Percentiles rank a stretch among this genome's conserved stretches.
These are phyloP conservation scores for Madurella fahalii DNA, from an alignment of 2,329 filamentous ascomycete species.

Conservation along the genomic window DNA sequence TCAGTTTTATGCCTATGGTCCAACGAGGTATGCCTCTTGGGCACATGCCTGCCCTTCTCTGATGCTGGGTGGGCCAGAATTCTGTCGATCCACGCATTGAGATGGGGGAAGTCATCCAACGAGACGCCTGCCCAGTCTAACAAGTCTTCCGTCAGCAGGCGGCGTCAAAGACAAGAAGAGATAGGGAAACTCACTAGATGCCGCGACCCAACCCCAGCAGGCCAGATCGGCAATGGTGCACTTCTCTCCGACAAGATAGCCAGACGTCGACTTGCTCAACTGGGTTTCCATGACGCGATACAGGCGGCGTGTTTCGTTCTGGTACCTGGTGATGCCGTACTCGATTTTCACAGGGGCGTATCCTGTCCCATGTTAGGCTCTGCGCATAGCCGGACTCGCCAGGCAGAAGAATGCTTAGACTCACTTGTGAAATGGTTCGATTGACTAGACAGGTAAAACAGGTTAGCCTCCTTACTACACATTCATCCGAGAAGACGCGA, in stretches of 20 bases:
- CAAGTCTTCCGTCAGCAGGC: not conserved
- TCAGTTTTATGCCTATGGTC: conserved; percentile 34
- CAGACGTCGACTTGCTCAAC: conserved; percentile 53
- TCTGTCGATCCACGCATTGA: conserved; percentile 73
- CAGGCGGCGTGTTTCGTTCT: conserved; percentile 77
- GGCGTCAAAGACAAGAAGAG: not conserved
- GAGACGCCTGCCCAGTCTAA: conserved; percentile 25
- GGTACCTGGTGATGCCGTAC: conserved; percentile 78
- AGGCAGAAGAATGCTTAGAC: conserved; percentile 18
- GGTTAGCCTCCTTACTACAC: conserved; percentile 2
- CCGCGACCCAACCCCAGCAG: conserved; percentile 72
- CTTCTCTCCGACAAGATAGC: conserved; percentile 63
- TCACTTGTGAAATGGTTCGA: conserved; percentile 74
- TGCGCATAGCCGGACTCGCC: not conserved
- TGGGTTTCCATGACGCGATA: conserved; percentile 75
- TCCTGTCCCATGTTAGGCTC: conserved; percentile 32
- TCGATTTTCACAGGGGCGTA: conserved; percentile 80
- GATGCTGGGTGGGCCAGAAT: conserved; percentile 66
- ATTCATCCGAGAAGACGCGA: not conserved
- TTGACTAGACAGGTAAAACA: conserved; percentile 41
- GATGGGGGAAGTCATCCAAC: conserved; percentile 59
- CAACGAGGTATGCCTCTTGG: conserved; percentile 56
- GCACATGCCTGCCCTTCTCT: conserved; percentile 68
- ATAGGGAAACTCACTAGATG: conserved; percentile 37
- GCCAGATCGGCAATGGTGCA: conserved; percentile 75